These are phyloP conservation scores for Hypoxylon sp. DNA, from an alignment of 2,329 filamentous ascomycete species.

Conservation along the genomic window DNA sequence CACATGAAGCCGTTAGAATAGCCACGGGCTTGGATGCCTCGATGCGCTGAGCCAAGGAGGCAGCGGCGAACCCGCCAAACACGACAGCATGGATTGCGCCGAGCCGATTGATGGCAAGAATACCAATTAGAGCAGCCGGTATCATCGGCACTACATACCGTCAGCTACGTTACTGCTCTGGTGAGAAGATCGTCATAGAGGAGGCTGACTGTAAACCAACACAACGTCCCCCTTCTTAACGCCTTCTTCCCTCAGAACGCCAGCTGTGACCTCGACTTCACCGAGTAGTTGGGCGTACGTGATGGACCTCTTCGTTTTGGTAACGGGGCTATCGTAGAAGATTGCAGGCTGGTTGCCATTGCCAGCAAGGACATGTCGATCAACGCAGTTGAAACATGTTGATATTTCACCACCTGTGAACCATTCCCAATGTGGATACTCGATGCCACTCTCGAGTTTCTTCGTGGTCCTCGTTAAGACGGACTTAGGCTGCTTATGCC, in stretches of 20 bases:
- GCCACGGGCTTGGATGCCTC: constrained; percentile 81
- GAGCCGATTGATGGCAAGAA: constrained; percentile 83
- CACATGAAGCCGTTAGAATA: constrained; percentile 90
- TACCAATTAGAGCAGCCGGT: constrained; percentile 86
- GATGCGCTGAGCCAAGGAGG: constrained; percentile 87
- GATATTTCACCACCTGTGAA: constrained; percentile 90
- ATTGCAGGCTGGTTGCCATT: constrained; percentile 81
- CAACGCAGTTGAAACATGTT: constrained; percentile 91
- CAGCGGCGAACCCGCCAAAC: constrained; percentile 90
- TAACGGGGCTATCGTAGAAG: constrained; percentile 90
- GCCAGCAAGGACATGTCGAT: constrained; percentile 87
- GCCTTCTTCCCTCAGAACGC: constrained; percentile 84
- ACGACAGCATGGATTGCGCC: constrained; percentile 93
- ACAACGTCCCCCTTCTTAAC: constrained; percentile 88
- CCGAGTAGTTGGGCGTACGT: constrained; percentile 82
- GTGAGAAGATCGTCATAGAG: background rate
- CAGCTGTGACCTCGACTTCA: constrained; percentile 86
- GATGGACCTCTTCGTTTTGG: constrained; percentile 75
- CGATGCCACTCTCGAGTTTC: constrained; percentile 70
- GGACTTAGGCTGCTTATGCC: constrained; percentile 80
- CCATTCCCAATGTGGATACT: constrained; percentile 87
- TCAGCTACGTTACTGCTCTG: constrained; percentile 26
- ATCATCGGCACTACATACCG: constrained; percentile 86
- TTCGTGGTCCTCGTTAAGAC: constrained; percentile 73
- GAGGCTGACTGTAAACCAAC: constrained; percentile 81